Evolutionary conservation across 805 yeast genomes (phyloP).

Genomic region (Kodamaea leandrae): DNA sequence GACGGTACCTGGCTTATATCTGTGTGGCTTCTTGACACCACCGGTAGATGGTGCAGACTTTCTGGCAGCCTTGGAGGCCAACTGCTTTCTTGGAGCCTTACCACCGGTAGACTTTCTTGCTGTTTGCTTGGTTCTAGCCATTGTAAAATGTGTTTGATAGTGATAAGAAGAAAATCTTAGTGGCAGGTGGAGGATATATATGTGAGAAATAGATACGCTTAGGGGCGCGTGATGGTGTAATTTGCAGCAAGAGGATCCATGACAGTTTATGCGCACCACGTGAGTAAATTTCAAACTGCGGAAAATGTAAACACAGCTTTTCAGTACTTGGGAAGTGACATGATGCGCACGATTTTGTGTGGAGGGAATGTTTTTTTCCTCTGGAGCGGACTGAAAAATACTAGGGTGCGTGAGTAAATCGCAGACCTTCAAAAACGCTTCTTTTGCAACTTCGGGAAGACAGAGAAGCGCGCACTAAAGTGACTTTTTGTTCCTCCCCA

Average conservation of each 20-base stretch:
- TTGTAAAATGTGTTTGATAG: constrained; percentile 23
- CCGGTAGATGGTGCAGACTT: constrained; percentile 89
- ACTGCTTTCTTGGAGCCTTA: constrained; percentile 93
- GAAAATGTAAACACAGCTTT: neutral
- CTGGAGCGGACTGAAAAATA: constrained; percentile 1
- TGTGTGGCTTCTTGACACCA: constrained; percentile 93
- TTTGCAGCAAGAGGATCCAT: neutral
- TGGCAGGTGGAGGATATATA: neutral
- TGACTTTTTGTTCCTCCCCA: neutral
- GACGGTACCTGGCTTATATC: constrained; percentile 96
- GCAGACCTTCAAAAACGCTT: constrained; percentile 2
- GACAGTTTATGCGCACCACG: neutral
- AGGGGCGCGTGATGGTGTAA: neutral
- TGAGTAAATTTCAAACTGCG: neutral
- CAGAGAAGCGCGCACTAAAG: constrained; percentile 3
- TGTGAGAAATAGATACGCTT: too few relatives aligned
- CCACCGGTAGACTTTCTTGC: constrained; percentile 96
- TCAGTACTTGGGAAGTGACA: neutral
- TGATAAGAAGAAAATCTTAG: neutral
- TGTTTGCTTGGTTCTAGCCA: constrained; percentile 94
- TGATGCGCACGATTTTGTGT: neutral
- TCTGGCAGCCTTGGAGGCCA: constrained; percentile 92
- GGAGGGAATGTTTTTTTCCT: neutral
- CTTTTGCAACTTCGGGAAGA: constrained; percentile 6
- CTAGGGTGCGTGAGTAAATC: neutral